Evolutionary conservation across 805 yeast genomes (phyloP).

Genomic region (Cyberlindnera lachancei): DNA sequence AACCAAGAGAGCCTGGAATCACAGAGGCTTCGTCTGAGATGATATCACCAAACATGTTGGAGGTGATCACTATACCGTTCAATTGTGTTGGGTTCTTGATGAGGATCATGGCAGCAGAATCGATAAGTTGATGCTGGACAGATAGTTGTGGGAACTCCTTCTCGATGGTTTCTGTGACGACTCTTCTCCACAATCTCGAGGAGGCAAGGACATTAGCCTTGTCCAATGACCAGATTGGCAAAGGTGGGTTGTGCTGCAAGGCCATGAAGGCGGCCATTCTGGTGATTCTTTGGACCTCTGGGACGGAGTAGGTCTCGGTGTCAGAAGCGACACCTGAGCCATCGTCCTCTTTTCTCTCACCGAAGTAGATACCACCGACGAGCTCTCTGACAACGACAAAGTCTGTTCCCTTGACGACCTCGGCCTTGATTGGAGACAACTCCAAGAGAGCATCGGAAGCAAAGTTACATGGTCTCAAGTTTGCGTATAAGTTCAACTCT

Average conservation of each 20-base stretch:
- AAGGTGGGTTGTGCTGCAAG: constrained; percentile 85
- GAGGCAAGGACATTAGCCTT: constrained; percentile 97
- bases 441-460: constrained; percentile 77
- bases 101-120: constrained; percentile 97
- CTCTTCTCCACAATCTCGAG: constrained; percentile 92
- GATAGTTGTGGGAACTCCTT: constrained; percentile 87
- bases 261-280: constrained; percentile 98
- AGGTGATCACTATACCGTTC: constrained; percentile 88
- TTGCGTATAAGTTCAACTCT: constrained; percentile 90
- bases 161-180: constrained; percentile 76
- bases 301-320: constrained; percentile 84
- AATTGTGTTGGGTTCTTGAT: constrained; percentile 85
- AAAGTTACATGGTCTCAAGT: constrained; percentile 94
- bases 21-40: constrained; percentile 97
- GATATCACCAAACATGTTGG: constrained; percentile 98
- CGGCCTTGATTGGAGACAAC: constrained; percentile 81
- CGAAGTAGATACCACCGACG: constrained; percentile 97
- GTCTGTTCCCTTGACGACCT: constrained; percentile 84
- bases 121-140: constrained; percentile 91
- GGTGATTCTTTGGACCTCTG: constrained; percentile 91
- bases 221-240: constrained; percentile 92
- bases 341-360: constrained; percentile 89
- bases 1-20: constrained; percentile 95
- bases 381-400: constrained; percentile 92
- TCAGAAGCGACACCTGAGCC: constrained; percentile 86